Base-by-base conservation (phyloP, 768 basidiomycete species). In the Leucogyrophana mollusca region DNA sequence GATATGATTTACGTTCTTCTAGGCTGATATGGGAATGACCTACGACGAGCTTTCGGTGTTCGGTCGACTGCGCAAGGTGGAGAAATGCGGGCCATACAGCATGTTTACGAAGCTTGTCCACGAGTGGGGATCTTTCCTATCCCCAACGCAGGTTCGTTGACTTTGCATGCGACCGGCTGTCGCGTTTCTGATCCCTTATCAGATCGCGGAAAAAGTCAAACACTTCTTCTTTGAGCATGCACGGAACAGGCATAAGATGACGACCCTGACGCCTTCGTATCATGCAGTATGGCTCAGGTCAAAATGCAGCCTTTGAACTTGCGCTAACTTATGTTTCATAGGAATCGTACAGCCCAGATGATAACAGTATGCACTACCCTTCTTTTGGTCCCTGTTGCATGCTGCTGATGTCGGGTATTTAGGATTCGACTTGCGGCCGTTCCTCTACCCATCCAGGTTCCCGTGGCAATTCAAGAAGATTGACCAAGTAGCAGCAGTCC, bases 11-110 rank as follows among this genome's bases (percentile, higher is more conserved):
- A 42, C 33, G n/a, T 27, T 22, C 22, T 6, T 40, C 5, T 52
- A 92, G 91, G 92, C 80, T 14, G 95, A 98, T 58, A 98, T 98
- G 95, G 95, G 95, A 8, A 98, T 98, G 96, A 96, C 95, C 0
- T 98, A 97, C 60, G 89, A 97, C 55, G 96, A 98, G 56, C 75
- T 99, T 16, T 94, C 92, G 9, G 81, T 92, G 16, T 95, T 94
- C 56, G 96, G 95, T 20, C 77, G 94, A 22, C 76, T 99, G 20
- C 82, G 96, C 43, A 98, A 99, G 68, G 80, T 95, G 33, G 94
- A 96, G 58, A 98, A 98, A 70, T 94, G 92, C 62, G 96, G 96
- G 3, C 95, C 96, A 2, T 98, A 94, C 68, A 90, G 90, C 73
- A 97, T 87, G 73, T 99, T 95, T 62, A 94, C 91, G 25, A 97